Base-by-base conservation (phyloP, 805 yeast genomes). In the Kodamaea lidongshanica region DNA sequence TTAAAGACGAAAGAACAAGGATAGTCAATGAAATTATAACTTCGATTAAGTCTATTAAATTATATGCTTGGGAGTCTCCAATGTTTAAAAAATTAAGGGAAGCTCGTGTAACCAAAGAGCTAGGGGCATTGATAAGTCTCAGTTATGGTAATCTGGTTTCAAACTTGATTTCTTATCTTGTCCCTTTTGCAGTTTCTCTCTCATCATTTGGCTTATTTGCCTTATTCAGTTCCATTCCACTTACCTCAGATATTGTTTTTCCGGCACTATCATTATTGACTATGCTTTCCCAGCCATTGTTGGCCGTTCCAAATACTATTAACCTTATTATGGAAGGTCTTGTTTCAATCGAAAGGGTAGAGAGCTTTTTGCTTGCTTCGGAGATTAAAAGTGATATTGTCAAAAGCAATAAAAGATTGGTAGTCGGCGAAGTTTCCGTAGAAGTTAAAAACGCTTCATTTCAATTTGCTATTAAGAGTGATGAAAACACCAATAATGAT, bases 281-380 rank as follows among this genome's bases (percentile, higher is more conserved):
- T 16, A 52, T 79, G 35, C 48, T 79, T 23, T 66, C 77, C 4
- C 72, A 63, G 23, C 83, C 84, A 6, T 69, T 79, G 17, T 64
- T 66, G 44, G 67, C 69, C 7, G 65, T 79, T 28, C 88, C 88
- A 0, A 54, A 65, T 1, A 56, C 74, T 17, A 66, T 78, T 22
- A 75, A 74, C 4, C 60, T 74, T 3, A 44, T 76, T 33, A 67
- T 77, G 32, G 85, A 79, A 44, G 69, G 76, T 0, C 61, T 66
- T 3, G 79, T 79, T 18, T 71, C 86, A 0, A 41, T 79, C 37
- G 65, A 52, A 3, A 66, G 88, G 58, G 50, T 79, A 12, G 52
- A 56, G 15, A 55, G 58, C 6, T 78, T 76, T 42, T 56, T 79
- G 25, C 23, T 36, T 4, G 30, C 37, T n/a, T 28, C 41, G 0